Evolutionary conservation across 257 asterid species (phyloP).

Genomic region (Salvia splendens): DNA sequence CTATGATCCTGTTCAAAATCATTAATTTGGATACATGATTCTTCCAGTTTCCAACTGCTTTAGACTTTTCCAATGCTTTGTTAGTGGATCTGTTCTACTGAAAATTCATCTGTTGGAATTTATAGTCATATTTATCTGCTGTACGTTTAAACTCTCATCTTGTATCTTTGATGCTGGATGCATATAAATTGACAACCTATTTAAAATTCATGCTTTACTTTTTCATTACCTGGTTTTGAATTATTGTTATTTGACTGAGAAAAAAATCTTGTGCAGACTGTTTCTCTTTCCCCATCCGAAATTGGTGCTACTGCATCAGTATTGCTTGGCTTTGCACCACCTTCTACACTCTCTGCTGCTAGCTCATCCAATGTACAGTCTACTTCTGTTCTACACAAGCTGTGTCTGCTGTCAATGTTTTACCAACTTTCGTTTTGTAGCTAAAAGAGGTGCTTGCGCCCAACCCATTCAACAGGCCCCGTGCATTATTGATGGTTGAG

Average conservation of each 20-base stretch:
- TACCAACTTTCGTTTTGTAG: constrained; percentile 46
- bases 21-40: neutral
- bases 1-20: neutral
- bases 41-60: neutral
- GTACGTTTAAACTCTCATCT: neutral
- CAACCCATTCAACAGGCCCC: constrained; percentile 91
- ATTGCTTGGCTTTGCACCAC: constrained; percentile 86
- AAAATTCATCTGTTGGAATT: neutral
- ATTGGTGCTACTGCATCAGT: constrained; percentile 80
- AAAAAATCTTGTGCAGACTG: constrained; percentile 49
- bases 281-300: constrained; percentile 63
- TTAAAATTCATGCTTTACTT: constrained; percentile 11
- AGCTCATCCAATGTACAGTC: constrained; percentile 77
- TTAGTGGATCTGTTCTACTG: constrained; percentile 14
- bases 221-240: neutral
- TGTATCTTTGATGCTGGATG: constrained; percentile 12
- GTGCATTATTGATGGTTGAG: constrained; percentile 72
- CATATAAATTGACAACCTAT: constrained; percentile 10
- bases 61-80: constrained; percentile 5
- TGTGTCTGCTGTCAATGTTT: constrained; percentile 7
- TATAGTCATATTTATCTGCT: neutral
- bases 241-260: constrained; percentile 13
- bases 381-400: constrained; percentile 1
- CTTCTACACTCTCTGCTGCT: constrained; percentile 60
- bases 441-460: constrained; percentile 84